Base-by-base conservation (phyloP, 83 land plant genomes). In the Isoetes engelmannii region DNA sequence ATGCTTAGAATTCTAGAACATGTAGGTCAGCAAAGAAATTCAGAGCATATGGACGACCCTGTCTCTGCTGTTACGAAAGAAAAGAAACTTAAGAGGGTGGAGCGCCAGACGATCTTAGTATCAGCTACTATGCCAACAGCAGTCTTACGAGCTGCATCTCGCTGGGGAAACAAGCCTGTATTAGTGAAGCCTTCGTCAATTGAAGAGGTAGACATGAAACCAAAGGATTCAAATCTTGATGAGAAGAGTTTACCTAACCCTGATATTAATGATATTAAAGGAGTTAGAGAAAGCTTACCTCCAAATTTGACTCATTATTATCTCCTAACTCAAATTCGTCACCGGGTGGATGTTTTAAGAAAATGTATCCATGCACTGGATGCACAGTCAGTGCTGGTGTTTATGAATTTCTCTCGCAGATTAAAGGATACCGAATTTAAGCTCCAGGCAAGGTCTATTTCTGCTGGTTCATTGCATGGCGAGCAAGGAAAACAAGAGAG, bases 91-190 rank as follows among this genome's bases (percentile, higher is more conserved):
- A 28, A 28, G 0, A 80, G 76, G 67, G 64, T 81, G n/a, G 74
- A 78, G 68, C 82, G 98, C 2, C 98, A 85, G 59, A 87, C 85
- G 0, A 72, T 92, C 48, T 72, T 92, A 82, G 98, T 92, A 10
- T 92, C 98, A 49, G 96, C 98, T 5, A 89, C 98, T 4, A 89
- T 92, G 67, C 98, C 96, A 21, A 69, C 87, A 66, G 82, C 96
- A 49, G 96, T 92, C 0, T 65, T 92, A 18, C 68, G 94, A 48
- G 98, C 98, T 55, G 98, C 98, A 37, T 75, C 78, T 47, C 79
- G 81, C 50, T 92, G 98, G 98, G 92, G 87, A 7, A 59, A 65
- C 37, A 86, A 79, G 48, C 96, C 98, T 9, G 74, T 92, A 59
- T 84, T 92, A 50, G 84, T 92, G 10, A 81, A 79, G 63, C 89